phyloP scores from a whole-genome alignment of 805 yeast genomes.

The Danielia reshetovae region DNA sequence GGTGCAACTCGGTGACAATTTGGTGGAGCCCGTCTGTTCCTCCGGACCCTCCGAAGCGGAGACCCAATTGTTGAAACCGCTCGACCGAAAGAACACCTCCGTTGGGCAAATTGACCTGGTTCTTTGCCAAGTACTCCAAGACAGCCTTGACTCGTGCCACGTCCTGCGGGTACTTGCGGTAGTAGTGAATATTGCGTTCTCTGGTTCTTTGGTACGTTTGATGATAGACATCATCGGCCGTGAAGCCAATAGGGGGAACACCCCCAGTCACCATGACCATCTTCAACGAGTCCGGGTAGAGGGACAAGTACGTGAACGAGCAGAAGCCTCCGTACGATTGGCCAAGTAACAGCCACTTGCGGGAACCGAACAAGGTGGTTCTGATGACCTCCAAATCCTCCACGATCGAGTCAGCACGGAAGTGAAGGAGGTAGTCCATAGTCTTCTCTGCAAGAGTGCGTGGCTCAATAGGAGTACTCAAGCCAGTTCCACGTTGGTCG shows the following conservation, averaged over 20 bases:
- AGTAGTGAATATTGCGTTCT: conserved; percentile 47
- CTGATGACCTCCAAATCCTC: conserved; percentile 49
- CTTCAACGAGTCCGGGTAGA: conserved; percentile 37
- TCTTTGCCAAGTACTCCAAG: conserved; percentile 26
- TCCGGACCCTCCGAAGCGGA: conserved; percentile 47
- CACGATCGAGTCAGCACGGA: conserved; percentile 52
- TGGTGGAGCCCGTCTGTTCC: conserved; percentile 48
- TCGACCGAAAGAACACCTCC: conserved; percentile 48
- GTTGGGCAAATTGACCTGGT: conserved; percentile 41
- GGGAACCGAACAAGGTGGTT: conserved; percentile 25
- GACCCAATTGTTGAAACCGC: conserved; percentile 52
- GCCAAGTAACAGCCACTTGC: conserved; percentile 51
- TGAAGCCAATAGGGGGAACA: conserved; percentile 47
- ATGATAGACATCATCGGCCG: conserved; percentile 46
- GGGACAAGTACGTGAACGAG: conserved; percentile 46
- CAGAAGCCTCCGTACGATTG: conserved; percentile 58
- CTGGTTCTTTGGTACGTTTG: conserved; percentile 45
- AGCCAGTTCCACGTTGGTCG: conserved; percentile 64
- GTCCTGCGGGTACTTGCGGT: conserved; percentile 48
- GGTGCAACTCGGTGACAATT: conserved; percentile 36
- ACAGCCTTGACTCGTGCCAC: conserved; percentile 33
- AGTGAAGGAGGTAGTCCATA: conserved; percentile 38
- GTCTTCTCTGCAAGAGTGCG: conserved; percentile 18
- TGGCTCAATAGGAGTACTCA: conserved; percentile 44
- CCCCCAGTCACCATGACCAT: conserved; percentile 54